Conservation (phyloP, 2,329 filamentous ascomycete genomes). For the Pyrenochaeta sp. region DNA sequence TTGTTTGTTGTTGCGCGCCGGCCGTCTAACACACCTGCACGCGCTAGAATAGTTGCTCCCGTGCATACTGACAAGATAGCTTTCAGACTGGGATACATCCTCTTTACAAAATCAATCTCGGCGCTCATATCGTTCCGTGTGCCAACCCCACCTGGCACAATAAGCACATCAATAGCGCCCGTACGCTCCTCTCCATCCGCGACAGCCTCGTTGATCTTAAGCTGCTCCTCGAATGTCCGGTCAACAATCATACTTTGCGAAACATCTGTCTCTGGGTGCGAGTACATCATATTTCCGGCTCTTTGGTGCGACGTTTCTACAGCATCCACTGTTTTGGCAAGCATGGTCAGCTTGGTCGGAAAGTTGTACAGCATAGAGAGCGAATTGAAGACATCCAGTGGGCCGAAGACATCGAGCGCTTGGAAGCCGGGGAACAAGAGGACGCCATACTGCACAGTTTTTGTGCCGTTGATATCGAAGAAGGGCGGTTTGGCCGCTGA, state of each 20-base stretch:
- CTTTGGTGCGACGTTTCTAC: constrained; percentile 31
- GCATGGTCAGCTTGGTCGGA: constrained; percentile 39
- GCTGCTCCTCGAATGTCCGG: constrained; percentile 25
- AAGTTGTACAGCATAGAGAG: constrained; percentile 36
- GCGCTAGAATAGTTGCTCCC: constrained; percentile 65
- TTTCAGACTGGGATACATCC: constrained; percentile 58
- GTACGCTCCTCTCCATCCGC: constrained; percentile 6
- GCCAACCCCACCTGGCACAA: constrained; percentile 71
- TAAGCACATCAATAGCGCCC: constrained; percentile 61
- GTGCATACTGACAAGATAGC: constrained; percentile 72
- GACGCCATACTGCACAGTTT: constrained; percentile 31
- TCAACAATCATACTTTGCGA: constrained; percentile 28
- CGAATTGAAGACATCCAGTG: constrained; percentile 55
- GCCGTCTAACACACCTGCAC: constrained; percentile 66
- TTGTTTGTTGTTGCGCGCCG: constrained; percentile 72
- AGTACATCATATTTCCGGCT: constrained; percentile 23
- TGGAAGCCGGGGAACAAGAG: constrained; percentile 34
- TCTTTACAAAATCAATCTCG: constrained; percentile 58
- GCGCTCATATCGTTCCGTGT: constrained; percentile 40
- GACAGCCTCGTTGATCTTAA: constrained; percentile 19
- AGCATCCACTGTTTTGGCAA: constrained; percentile 30
- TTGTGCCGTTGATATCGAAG: constrained; percentile 19
- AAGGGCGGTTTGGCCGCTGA: constrained; percentile 9
- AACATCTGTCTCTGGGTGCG: constrained; percentile 26
- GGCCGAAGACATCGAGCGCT: constrained; percentile 51